Conservation (phyloP, 2,329 filamentous ascomycete species). For the Septoria linicola region DNA sequence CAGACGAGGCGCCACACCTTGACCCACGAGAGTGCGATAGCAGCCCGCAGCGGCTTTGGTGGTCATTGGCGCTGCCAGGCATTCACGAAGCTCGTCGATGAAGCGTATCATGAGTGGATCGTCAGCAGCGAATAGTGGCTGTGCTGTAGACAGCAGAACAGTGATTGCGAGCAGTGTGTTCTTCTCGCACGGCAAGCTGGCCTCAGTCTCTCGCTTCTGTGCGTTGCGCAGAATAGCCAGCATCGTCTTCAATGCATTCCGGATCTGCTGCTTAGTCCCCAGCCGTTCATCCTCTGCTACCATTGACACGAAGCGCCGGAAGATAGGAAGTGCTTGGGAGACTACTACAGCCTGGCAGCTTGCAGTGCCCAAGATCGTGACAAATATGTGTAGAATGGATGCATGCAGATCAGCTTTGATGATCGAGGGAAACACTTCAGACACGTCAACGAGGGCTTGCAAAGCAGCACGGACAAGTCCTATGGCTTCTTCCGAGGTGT, state of each 20-base stretch:
- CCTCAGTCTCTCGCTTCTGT: slow-evolving; percentile 72
- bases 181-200: slow-evolving; percentile 84
- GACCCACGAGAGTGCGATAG: slow-evolving; percentile 77
- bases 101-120: slow-evolving; percentile 75
- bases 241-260: slow-evolving; percentile 79
- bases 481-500: slow-evolving; percentile 79
- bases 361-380: slow-evolving; percentile 83
- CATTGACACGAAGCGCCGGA: slow-evolving; percentile 83
- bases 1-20: slow-evolving; percentile 67
- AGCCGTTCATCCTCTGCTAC: slow-evolving; percentile 53
- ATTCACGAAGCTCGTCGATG: slow-evolving; percentile 79
- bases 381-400: slow-evolving; percentile 95
- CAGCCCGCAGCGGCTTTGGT: slow-evolving; percentile 90
- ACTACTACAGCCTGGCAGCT: slow-evolving; percentile 85
- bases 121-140: slow-evolving; percentile 62
- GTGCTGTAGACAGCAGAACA: slow-evolving; percentile 76
- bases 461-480: slow-evolving; percentile 76
- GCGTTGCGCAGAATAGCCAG: slow-evolving; percentile 74
- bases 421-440: slow-evolving; percentile 91
- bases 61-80: slow-evolving; percentile 75
- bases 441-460: slow-evolving; percentile 87
- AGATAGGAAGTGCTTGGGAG: slow-evolving; percentile 82
- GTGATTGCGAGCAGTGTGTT: slow-evolving; percentile 87
- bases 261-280: slow-evolving; percentile 67
- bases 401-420: slow-evolving; percentile 96